A percentile compares a stretch with the other conserved stretches of the same genome.
Conservation (phyloP, 2,329 filamentous ascomycete species). For the Exophiala viscosa region DNA sequence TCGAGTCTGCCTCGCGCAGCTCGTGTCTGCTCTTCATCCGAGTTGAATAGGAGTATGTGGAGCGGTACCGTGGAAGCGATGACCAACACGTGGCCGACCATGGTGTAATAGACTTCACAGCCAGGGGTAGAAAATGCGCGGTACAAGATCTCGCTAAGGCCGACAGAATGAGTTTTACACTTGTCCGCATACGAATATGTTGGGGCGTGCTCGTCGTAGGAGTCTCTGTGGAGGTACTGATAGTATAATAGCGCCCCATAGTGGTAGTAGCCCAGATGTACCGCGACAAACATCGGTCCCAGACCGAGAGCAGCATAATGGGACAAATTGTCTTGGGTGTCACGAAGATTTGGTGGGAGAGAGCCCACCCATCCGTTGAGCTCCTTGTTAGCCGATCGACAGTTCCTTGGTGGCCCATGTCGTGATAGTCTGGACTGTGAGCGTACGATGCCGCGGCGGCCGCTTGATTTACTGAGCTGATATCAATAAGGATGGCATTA, state of each 20-base stretch:
- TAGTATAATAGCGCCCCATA: slow-evolving; percentile 49
- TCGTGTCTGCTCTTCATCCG: slow-evolving; percentile 35
- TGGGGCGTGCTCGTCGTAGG: slow-evolving; percentile 10
- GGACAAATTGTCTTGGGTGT: slow-evolving; percentile 40
- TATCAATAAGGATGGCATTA: slow-evolving; percentile 38
- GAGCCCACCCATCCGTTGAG: slow-evolving; percentile 37
- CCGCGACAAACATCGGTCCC: slow-evolving; percentile 43
- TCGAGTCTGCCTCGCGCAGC: slow-evolving; percentile 39
- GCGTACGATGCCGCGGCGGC: slow-evolving; percentile 25
- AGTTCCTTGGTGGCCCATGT: slow-evolving; percentile 6
- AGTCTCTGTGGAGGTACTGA: slow-evolving; percentile 41
- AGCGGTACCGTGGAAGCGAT: slow-evolving; percentile 48
- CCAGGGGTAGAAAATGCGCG: slow-evolving; percentile 35
- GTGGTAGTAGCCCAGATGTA: slow-evolving; percentile 48
- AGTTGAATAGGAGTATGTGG: slow-evolving; percentile 44
- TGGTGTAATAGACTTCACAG: slow-evolving; percentile 43
- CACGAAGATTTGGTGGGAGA: slow-evolving; percentile 36
- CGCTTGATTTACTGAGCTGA: slow-evolving; percentile 39
- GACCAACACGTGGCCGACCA: slow-evolving; percentile 47
- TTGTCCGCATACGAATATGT: slow-evolving; percentile 35
- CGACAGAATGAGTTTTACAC: slow-evolving; percentile 41
- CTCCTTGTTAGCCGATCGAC: slow-evolving; percentile 34
- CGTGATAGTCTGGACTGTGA: not conserved
- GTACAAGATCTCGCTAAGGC: slow-evolving; percentile 42
- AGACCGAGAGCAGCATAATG: slow-evolving; percentile 38